Conservation (phyloP, 257 asterid species). For the Nicotiana knightiana region DNA sequence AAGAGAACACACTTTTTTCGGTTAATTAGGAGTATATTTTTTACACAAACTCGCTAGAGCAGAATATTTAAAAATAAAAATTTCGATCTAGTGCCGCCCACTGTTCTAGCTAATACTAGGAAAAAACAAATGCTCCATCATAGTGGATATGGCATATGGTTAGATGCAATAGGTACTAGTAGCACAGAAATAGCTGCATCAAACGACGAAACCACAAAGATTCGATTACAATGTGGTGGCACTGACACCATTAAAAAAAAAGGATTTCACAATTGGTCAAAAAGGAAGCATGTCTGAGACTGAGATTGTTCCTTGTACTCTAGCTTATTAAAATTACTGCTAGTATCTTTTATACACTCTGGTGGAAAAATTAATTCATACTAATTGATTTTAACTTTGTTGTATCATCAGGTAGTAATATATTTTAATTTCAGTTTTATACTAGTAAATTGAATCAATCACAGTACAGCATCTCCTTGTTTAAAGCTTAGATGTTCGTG, state of each 20-base stretch:
- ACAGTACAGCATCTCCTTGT: not conserved
- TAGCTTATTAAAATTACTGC: not conserved
- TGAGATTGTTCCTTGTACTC: not conserved
- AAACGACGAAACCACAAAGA: constrained; percentile 5
- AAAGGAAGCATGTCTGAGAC: constrained; percentile 15
- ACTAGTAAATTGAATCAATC: not conserved
- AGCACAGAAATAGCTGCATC: not conserved
- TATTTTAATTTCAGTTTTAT: no score
- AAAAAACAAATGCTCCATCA: not conserved
- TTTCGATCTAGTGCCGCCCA: not conserved
- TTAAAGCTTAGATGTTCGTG: not conserved
- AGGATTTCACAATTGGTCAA: constrained; percentile 1
- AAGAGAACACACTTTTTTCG: no score
- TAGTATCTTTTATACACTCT: no score
- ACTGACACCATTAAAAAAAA: not conserved
- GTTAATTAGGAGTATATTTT: not conserved
- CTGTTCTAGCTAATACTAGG: not conserved
- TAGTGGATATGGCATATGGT: not conserved
- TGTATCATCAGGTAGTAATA: no score
- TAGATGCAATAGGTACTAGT: not conserved
- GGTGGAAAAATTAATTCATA: no score
- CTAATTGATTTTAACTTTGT: no score
- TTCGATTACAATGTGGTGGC: not conserved
- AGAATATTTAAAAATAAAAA: not conserved
- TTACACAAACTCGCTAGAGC: not conserved